phyloP scores from a whole-genome alignment of 306 rosid genomes.

The Medicago lupulina region DNA sequence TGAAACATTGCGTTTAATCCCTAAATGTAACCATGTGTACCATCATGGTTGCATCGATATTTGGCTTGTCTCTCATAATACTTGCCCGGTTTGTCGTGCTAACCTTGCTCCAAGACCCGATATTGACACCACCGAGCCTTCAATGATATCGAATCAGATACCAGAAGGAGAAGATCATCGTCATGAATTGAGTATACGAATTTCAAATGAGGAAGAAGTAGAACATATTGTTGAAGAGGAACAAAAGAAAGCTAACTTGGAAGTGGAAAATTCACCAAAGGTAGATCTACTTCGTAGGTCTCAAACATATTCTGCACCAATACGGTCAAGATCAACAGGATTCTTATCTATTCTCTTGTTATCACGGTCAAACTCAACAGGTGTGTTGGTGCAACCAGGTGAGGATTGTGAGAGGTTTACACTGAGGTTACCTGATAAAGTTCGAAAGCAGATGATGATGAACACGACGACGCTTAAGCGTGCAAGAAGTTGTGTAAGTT shows the following conservation, averaged over 20 bases:
- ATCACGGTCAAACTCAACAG: constrained; percentile 51
- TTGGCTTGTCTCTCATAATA: constrained; percentile 72
- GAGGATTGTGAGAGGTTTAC: constrained; percentile 69
- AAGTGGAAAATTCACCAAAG: constrained; percentile 32
- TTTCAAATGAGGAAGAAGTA: not conserved
- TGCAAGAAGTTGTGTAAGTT: constrained; percentile 54
- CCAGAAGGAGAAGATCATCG: not conserved
- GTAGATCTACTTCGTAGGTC: constrained; percentile 34
- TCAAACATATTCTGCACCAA: constrained; percentile 27
- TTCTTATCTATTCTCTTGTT: constrained; percentile 41
- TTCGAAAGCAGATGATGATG: constrained; percentile 29
- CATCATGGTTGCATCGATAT: constrained; percentile 70
- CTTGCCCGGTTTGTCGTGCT: constrained; percentile 90
- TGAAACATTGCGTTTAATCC: constrained; percentile 67
- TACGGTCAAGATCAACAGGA: constrained; percentile 52
- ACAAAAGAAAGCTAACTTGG: not conserved
- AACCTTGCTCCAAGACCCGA: constrained; percentile 58
- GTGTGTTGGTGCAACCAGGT: constrained; percentile 38
- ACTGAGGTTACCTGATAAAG: constrained; percentile 59
- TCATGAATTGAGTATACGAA: too few relatives aligned
- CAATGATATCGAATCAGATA: not conserved
- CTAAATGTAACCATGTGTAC: constrained; percentile 78
- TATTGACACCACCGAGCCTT: constrained; percentile 15
- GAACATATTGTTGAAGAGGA: constrained; percentile 3
- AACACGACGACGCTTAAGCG: constrained; percentile 42